Evolutionary conservation across 345 rosid species (phyloP).

Genomic region (Eucalyptus shirleyi): DNA sequence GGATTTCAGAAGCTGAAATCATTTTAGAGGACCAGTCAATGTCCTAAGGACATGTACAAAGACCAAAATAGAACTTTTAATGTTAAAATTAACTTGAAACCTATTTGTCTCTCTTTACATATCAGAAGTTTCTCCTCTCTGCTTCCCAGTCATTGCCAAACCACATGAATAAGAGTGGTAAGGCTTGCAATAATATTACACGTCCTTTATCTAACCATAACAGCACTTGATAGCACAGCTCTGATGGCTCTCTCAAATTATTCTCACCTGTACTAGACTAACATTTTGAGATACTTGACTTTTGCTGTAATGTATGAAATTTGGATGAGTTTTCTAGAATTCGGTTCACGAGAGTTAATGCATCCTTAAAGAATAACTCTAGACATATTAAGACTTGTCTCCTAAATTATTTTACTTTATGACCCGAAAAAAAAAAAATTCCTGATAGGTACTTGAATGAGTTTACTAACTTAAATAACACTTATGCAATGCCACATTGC

Average conservation of each 20-base stretch:
- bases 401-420: not conserved
- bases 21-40: not conserved
- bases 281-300: not conserved
- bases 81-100: not conserved
- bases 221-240: not conserved
- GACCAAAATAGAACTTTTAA: no score
- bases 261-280: not conserved
- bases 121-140: not conserved
- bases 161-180: not conserved
- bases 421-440: not conserved
- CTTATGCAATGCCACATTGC: not conserved
- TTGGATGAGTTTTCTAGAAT: not conserved
- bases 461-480: not conserved
- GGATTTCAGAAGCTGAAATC: not conserved
- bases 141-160: not conserved
- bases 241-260: not conserved
- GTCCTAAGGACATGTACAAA: not conserved
- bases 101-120: no score
- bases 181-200: not conserved
- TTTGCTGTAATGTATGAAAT: not conserved
- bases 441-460: not conserved
- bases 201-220: not conserved
- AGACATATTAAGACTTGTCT: not conserved
- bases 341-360: not conserved
- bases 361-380: not conserved